Base-by-base conservation (phyloP, 106 monocot genomes). In the Dactylorhiza incarnata region DNA sequence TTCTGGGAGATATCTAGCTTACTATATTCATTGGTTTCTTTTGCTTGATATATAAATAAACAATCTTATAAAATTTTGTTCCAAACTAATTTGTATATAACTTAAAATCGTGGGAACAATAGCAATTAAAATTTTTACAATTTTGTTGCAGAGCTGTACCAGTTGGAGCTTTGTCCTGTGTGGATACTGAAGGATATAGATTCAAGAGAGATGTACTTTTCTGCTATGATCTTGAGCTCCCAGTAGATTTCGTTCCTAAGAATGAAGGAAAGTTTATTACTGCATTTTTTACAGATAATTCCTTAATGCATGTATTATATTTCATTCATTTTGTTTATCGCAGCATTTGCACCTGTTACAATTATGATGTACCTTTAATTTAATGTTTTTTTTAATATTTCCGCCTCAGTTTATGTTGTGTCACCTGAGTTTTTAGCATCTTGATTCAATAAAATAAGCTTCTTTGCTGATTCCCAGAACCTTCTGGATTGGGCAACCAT, bases 131-230 rank as follows among this genome's bases (percentile, higher is more conserved):
- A n/a, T 16, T 11, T 25, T 45, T 69, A 5, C 46, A 69, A 23
- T 63, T 45, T 71, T 44, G 9, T 72, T 26, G 13, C 81, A 96
- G 95, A 73, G 87, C 90, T 37, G 75, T 79, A 47, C 79, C 95
- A 66, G 93, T 90, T 59, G 93, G 95, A 70, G 95, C 95, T 69
- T 59, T 93, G 75, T 93, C 95, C 45, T 96, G 91, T 67, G 75
- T 78, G 71, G 95, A 96, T 72, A 91, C 93, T 78, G 87, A 96
- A 49, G 89, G 87, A 3, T 79, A 74, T 49, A 83, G 84, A 48
- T 93, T 85, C 78, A 96, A 96, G 78, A 89, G 93, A 71, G 95
- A 93, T 80, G 88, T 91, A 46, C 85, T 96, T 53, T 96, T 96
- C 69, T 96, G 95, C 83, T 96, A 93, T 72, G 95, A 93, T 78